Conservation (phyloP, 306 rosid genomes). For the Glycine soja region DNA sequence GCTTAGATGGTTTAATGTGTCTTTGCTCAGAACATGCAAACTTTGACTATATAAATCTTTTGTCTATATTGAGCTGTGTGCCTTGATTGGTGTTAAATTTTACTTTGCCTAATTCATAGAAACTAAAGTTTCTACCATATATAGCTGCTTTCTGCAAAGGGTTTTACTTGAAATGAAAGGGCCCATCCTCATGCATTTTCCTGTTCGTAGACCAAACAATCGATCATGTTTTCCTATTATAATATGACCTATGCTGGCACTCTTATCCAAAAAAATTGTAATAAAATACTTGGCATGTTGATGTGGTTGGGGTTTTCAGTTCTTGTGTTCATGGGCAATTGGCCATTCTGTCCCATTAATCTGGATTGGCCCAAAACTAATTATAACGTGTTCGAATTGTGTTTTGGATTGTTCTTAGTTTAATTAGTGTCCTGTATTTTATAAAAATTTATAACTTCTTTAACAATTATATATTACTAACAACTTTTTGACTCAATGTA, state of each 20-base stretch:
- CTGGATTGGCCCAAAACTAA: neutral
- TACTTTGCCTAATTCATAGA: neutral
- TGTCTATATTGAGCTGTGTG: constrained; percentile 14
- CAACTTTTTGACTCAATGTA: neutral
- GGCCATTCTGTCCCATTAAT: neutral
- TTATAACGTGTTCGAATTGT: neutral
- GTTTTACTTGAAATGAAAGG: constrained; percentile 12
- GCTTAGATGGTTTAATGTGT: neutral
- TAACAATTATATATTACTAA: too few relatives aligned
- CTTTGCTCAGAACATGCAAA: constrained; percentile 19
- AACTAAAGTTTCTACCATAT: neutral
- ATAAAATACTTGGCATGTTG: neutral
- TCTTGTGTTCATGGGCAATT: neutral
- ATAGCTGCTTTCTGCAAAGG: too few relatives aligned
- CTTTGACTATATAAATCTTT: neutral
- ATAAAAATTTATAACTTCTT: too few relatives aligned
- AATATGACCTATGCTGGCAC: neutral
- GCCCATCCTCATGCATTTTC: constrained; percentile 2
- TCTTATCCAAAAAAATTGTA: neutral
- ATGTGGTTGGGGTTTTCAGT: neutral
- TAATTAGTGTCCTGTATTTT: too few relatives aligned
- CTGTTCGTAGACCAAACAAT: neutral
- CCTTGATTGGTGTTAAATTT: neutral
- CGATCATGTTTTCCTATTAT: neutral
- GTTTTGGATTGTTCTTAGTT: too few relatives aligned